phyloP scores from a whole-genome alignment of 1,284 basidiomycete species.

The Ceratobasidium papillatum region DNA sequence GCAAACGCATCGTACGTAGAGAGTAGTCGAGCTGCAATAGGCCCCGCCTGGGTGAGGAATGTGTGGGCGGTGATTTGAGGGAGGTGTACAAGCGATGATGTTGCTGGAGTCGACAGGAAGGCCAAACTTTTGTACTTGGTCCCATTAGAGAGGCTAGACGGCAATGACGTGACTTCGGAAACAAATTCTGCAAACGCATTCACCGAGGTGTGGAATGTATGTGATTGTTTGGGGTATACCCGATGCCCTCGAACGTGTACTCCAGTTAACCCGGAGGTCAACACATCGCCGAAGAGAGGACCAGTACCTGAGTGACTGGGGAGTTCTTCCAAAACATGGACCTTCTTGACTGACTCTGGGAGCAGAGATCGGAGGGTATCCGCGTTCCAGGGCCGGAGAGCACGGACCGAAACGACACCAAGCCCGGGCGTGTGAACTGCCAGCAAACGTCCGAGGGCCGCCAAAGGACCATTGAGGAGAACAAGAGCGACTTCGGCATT shows the following conservation, averaged over 20 bases:
- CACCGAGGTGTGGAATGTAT: conserved; percentile 61
- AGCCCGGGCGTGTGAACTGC: conserved; percentile 59
- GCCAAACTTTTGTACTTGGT: conserved; percentile 63
- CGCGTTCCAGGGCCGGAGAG: conserved; percentile 80
- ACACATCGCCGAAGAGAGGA: conserved; percentile 74
- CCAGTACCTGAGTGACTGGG: conserved; percentile 69
- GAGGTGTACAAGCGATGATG: conserved; percentile 60
- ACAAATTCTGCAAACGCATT: conserved; percentile 61
- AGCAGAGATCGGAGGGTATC: conserved; percentile 64
- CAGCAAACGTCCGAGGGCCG: conserved; percentile 64
- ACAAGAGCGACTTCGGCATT: conserved; percentile 68
- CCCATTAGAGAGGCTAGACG: conserved; percentile 45
- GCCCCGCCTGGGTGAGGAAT: conserved; percentile 59
- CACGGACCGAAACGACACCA: conserved; percentile 73
- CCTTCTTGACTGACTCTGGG: conserved; percentile 63
- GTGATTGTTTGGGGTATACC: conserved; percentile 64
- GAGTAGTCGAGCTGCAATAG: conserved; percentile 65
- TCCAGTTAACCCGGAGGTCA: conserved; percentile 57
- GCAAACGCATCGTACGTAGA: conserved; percentile 75
- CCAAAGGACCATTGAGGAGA: conserved; percentile 74
- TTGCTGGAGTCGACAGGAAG: conserved; percentile 68
- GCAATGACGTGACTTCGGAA: conserved; percentile 50
- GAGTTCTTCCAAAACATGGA: conserved; percentile 81
- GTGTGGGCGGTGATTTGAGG: conserved; percentile 66
- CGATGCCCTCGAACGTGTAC: conserved; percentile 66